These are phyloP conservation scores for Cyberlindnera mrakii DNA, from an alignment of 805 yeast species.

Conservation along the genomic window DNA sequence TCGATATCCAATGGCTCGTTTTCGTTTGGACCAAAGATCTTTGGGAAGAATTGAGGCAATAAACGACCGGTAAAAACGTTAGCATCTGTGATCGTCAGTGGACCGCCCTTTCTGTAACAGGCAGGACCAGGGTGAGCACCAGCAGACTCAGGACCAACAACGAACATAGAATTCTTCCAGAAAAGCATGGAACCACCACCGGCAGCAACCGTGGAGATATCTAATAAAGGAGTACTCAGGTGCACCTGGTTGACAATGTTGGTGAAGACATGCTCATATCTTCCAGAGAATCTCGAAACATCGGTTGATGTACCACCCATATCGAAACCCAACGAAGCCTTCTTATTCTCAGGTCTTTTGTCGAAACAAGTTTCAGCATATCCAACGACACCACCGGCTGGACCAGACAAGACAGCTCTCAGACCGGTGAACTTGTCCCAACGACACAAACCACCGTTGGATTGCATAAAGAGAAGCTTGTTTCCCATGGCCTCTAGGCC, in stretches of 20 bases:
- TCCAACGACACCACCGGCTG: slow-evolving; percentile 61
- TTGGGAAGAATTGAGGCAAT: slow-evolving; percentile 36
- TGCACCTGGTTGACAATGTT: slow-evolving; percentile 33
- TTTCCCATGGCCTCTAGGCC: slow-evolving; percentile 34
- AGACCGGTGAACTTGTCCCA: slow-evolving; percentile 48
- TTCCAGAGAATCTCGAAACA: slow-evolving; percentile 29
- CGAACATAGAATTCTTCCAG: slow-evolving; percentile 31
- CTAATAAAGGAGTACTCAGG: slow-evolving; percentile 33
- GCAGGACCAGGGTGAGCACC: slow-evolving; percentile 45
- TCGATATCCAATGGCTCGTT: slow-evolving; percentile 33
- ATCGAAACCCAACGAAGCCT: slow-evolving; percentile 37
- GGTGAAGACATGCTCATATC: slow-evolving; percentile 26
- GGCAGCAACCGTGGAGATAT: slow-evolving; percentile 32
- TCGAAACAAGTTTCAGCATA: slow-evolving; percentile 48
- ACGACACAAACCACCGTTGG: slow-evolving; percentile 51
- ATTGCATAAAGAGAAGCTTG: slow-evolving; percentile 48
- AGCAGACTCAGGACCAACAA: slow-evolving; percentile 44
- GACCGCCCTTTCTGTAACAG: slow-evolving; percentile 43
- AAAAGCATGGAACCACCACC: slow-evolving; percentile 31
- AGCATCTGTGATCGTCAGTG: slow-evolving; percentile 42
- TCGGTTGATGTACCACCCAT: slow-evolving; percentile 40
- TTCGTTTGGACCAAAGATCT: slow-evolving; percentile 39
- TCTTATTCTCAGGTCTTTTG: slow-evolving; percentile 30
- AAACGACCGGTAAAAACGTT: slow-evolving; percentile 37
- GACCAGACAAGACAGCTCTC: slow-evolving; percentile 49